Evolutionary conservation across 2,329 filamentous ascomycete species (phyloP), one percentile per base, ranked within the genome.

Genomic region (Pyrenophora teres): DNA sequence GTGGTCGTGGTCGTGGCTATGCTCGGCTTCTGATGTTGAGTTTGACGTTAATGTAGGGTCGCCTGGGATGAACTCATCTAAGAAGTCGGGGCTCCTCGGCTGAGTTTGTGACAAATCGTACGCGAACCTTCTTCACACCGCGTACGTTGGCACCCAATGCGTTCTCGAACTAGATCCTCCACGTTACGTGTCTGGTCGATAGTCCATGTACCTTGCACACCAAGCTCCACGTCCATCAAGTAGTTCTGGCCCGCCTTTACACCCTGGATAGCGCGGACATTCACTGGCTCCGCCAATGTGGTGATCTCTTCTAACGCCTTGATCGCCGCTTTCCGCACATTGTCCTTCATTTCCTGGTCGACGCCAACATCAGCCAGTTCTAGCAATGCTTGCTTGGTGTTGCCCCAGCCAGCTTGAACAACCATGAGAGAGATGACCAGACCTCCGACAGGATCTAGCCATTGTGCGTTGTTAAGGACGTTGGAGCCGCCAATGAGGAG

Each of bases 231-330:
- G 64, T 97, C 94, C 63, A 97, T 87, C 25, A 97, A 80, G 71
- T 95, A 97, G 77, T 97, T 99, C 74, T 97, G 94, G 25, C 94
- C 94, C 3, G 91, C 94, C 77, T 99, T 99, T 75, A 96, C 83
- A 47, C 94, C 94, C 59, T 91, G 89, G 3, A 97, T 83, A 38
- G 90, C 88, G 38, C 88, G 83, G 39, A 97, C 77, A 67, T 90
- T 85, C 7, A 92, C 81, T 47, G 86, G 83, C 77, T 41, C 83
- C 78, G 43, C 82, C 77, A 44, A 73, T 1, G 60, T 60, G 42
- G 64, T 69, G 16, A 88, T 67, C 41, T 57, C 60, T 30, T 60
- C 59, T 9, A 76, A 43, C 10, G 73, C 73, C 39, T 70, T 70
- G n/a, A 51, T 64, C 2, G 73, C 82, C 25, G 90, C 86, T 63